Percentiles rank a stretch among this genome's conserved stretches.
Evolutionary conservation across 2,329 filamentous ascomycete species (phyloP).

Genomic region (Zelopaecilomyces penicillatus): DNA sequence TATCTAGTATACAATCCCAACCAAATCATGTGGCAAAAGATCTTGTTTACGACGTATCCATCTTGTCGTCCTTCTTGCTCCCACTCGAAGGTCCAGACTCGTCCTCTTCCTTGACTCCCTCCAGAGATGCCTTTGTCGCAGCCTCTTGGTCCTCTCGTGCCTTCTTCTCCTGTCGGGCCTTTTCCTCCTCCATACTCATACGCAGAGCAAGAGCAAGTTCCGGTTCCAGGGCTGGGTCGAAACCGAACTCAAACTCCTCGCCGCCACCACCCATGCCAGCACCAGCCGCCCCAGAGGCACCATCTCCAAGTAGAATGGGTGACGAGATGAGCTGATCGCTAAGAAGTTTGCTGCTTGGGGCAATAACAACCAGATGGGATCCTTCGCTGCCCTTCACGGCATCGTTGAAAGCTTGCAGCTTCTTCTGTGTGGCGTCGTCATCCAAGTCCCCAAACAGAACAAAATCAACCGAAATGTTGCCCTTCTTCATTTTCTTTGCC

Average conservation of each 20-base stretch:
- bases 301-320: conserved; percentile 82
- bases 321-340: conserved; percentile 86
- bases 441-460: conserved; percentile 91
- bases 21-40: conserved; percentile 13
- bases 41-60: conserved; percentile 67
- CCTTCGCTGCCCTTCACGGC: conserved; percentile 86
- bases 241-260: conserved; percentile 65
- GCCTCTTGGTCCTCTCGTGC: conserved; percentile 67
- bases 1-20: conserved; percentile 28
- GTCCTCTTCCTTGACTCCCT: conserved; percentile 73
- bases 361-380: conserved; percentile 83
- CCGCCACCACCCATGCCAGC: conserved; percentile 51
- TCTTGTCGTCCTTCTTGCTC: conserved; percentile 58
- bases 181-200: conserved; percentile 98
- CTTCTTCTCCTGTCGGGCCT: conserved; percentile 81
- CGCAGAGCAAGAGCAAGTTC: conserved; percentile 88
- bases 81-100: conserved; percentile 49
- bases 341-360: conserved; percentile 81
- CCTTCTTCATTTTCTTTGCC: conserved; percentile 99
- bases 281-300: conserved; percentile 46
- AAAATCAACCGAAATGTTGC: conserved; percentile 87
- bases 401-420: conserved; percentile 88
- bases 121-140: conserved; percentile 66
- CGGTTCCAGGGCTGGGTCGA: conserved; percentile 85
- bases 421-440: conserved; percentile 80